Evolutionary conservation across 1,284 basidiomycete species (phyloP).

Genomic region (Naganishia sp.): DNA sequence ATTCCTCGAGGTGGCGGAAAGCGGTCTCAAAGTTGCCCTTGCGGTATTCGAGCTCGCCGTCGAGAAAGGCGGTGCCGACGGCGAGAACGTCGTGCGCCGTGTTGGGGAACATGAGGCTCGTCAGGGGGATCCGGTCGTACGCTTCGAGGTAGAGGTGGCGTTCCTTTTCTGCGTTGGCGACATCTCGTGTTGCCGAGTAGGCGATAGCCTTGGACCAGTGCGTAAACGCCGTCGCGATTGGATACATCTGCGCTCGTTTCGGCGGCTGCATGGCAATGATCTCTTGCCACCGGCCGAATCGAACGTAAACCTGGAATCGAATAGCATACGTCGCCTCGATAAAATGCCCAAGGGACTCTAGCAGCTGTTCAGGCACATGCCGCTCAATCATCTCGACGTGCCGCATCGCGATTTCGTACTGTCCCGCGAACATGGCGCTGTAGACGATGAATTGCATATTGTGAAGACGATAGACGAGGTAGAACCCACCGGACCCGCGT

Average conservation of each 20-base stretch:
- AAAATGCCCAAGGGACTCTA: conserved; percentile 44
- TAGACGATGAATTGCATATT: conserved; percentile 46
- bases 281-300: conserved; percentile 49
- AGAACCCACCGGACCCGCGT: conserved; percentile 37
- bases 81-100: conserved; percentile 39
- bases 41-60: conserved; percentile 48
- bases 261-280: conserved; percentile 40
- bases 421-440: conserved; percentile 48
- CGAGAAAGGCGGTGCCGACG: conserved; percentile 45
- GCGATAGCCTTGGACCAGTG: conserved; percentile 46
- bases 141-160: conserved; percentile 36
- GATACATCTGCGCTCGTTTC: conserved; percentile 39
- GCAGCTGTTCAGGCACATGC: conserved; percentile 38
- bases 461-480: conserved; percentile 48
- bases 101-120: conserved; percentile 45
- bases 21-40: conserved; percentile 39
- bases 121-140: conserved; percentile 32
- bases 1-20: conserved; percentile 41
- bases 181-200: conserved; percentile 37
- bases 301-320: conserved; percentile 43
- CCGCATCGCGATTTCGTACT: conserved; percentile 39
- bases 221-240: conserved; percentile 40
- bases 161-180: conserved; percentile 37
- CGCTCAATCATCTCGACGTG: conserved; percentile 43
- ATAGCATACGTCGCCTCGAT: conserved; percentile 43